These are phyloP conservation scores for Pharus latifolius DNA, from an alignment of 176 grass and related monocot genomes.

Conservation along the genomic window DNA sequence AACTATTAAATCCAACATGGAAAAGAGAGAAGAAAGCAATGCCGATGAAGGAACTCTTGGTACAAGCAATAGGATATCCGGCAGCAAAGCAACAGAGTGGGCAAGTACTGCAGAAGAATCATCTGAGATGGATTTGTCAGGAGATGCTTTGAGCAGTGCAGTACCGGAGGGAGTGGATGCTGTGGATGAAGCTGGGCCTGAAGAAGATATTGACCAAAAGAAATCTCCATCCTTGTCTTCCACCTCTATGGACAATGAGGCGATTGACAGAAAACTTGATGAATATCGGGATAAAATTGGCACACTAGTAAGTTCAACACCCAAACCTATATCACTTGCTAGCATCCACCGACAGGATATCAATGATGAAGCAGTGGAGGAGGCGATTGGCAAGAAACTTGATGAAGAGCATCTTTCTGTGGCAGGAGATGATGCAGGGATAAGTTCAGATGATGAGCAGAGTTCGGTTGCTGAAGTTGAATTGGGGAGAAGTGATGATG, in stretches of 20 bases:
- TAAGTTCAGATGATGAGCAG: too few species aligned
- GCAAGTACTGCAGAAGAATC: background rate
- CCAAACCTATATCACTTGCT: background rate
- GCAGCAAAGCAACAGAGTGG: background rate
- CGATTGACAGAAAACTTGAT: slow-evolving; percentile 32
- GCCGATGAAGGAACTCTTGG: background rate
- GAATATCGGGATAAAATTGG: slow-evolving; percentile 32
- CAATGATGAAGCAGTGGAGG: background rate
- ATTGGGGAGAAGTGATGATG: background rate
- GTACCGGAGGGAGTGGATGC: background rate
- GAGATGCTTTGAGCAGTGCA: background rate
- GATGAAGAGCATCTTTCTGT: background rate
- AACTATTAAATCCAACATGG: slow-evolving; percentile 10
- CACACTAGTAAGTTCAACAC: slow-evolving; percentile 7
- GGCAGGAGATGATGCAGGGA: background rate
- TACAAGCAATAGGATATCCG: background rate
- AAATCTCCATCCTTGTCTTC: background rate
- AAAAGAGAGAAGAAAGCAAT: slow-evolving; percentile 35
- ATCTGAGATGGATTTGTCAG: background rate
- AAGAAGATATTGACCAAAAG: slow-evolving; percentile 3
- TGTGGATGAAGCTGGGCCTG: background rate
- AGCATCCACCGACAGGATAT: background rate
- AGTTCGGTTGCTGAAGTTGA: too few species aligned
- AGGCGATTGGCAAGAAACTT: background rate
- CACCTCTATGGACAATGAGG: slow-evolving; percentile 5